Percentiles rank a stretch among this genome's conserved stretches.
phyloP scores from a whole-genome alignment of 2,329 filamentous ascomycete species.

The Tolypocladium tropicale region DNA sequence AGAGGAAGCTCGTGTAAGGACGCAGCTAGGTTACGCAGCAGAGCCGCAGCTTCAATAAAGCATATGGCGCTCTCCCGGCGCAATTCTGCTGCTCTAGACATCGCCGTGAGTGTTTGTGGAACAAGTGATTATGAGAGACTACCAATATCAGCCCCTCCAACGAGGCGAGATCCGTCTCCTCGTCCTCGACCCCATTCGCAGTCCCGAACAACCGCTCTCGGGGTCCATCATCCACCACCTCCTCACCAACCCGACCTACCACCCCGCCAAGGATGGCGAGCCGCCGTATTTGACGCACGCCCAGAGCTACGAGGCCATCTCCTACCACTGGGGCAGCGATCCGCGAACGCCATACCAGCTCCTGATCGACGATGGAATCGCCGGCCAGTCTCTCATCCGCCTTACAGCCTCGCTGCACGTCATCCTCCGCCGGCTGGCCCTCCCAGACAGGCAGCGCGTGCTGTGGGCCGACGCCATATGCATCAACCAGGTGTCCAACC shows the following conservation, averaged over 20 bases:
- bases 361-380: background rate
- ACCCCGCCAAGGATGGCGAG: background rate
- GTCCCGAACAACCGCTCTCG: background rate
- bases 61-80: background rate
- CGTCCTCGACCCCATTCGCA: background rate
- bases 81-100: too few relatives aligned
- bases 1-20: background rate
- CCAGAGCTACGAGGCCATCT: conserved; percentile 3
- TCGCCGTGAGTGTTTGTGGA: background rate
- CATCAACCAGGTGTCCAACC: conserved; percentile 7
- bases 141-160: conserved; percentile 1
- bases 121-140: background rate
- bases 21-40: background rate
- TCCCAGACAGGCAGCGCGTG: background rate
- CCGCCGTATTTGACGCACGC: background rate
- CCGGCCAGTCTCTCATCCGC: background rate
- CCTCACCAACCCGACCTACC: conserved; percentile 1
- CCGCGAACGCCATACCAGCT: background rate
- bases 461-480: conserved; percentile 9
- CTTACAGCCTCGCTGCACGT: conserved; percentile 3
- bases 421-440: conserved; percentile 1
- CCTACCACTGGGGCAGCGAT: conserved; percentile 6
- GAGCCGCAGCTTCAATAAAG: background rate
- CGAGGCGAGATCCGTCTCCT: conserved; percentile 5
- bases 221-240: conserved; percentile 4